A percentile compares a stretch with the other conserved stretches of the same genome.
Evolutionary conservation across 2,329 filamentous ascomycete genomes (phyloP).

Genomic region (Trichoderma polysporum): DNA sequence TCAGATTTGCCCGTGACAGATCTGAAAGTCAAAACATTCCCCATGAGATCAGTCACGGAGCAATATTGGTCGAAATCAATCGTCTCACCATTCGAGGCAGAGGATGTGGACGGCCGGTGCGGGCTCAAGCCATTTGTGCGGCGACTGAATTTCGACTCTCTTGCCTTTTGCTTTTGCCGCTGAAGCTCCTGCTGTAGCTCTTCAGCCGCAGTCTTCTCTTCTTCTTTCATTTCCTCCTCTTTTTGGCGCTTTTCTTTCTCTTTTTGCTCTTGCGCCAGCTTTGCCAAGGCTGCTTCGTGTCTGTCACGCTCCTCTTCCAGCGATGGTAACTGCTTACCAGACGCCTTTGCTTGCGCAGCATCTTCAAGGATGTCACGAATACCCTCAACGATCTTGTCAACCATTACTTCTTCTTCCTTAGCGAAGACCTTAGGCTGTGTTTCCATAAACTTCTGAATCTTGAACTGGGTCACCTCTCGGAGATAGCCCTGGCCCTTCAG

Average conservation of each 20-base stretch:
- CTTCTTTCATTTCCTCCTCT: conserved; percentile 60
- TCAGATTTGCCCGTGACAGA: conserved; percentile 69
- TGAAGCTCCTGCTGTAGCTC: conserved; percentile 72
- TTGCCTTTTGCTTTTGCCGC: conserved; percentile 63
- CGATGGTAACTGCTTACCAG: conserved; percentile 75
- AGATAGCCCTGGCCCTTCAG: conserved; percentile 65
- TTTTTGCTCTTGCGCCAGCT: conserved; percentile 57
- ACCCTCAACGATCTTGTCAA: conserved; percentile 65
- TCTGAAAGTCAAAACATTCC: conserved; percentile 66
- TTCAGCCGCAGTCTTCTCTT: conserved; percentile 67
- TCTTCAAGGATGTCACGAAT: conserved; percentile 80
- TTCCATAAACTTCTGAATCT: conserved; percentile 64
- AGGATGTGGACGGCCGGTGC: conserved; percentile 31
- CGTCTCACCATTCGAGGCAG: conserved; percentile 32
- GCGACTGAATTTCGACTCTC: conserved; percentile 63
- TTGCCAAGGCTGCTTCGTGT: conserved; percentile 71
- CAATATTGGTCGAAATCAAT: conserved; percentile 68
- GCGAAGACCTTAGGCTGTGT: conserved; percentile 56
- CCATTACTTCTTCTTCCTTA: conserved; percentile 56
- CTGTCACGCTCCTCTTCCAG: conserved; percentile 84
- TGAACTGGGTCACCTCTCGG: conserved; percentile 68
- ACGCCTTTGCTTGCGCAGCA: conserved; percentile 73
- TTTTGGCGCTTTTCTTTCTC: conserved; percentile 54
- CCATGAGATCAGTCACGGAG: conserved; percentile 60
- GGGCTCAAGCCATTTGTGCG: conserved; percentile 41